These are phyloP conservation scores for Lumnitzera littorea DNA, from an alignment of 345 rosid genomes.

Conservation along the genomic window DNA sequence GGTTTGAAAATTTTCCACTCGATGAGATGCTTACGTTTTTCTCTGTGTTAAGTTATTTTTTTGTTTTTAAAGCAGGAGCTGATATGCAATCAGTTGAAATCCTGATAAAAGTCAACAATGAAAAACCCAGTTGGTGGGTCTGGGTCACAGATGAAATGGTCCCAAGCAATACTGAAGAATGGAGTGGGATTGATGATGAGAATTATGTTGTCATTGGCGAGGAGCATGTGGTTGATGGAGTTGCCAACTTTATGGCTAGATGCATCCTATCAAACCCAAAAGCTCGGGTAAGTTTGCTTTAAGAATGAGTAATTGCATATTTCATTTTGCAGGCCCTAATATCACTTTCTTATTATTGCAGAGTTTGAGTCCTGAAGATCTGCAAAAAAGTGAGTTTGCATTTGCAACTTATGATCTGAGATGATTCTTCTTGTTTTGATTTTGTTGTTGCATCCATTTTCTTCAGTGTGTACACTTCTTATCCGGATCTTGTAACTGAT, in stretches of 20 bases:
- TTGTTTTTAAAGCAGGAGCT: constrained; percentile 29
- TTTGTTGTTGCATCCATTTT: no score
- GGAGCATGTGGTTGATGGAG: constrained; percentile 83
- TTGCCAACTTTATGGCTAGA: constrained; percentile 91
- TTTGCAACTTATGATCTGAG: background rate
- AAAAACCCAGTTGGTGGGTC: constrained; percentile 97
- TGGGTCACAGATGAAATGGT: constrained; percentile 91
- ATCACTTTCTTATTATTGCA: constrained; percentile 34
- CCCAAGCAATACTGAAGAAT: constrained; percentile 64
- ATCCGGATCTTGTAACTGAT: no score
- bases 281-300: constrained; percentile 38
- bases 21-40: background rate
- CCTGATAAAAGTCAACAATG: constrained; percentile 51
- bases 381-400: constrained; percentile 63
- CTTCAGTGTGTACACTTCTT: no score
- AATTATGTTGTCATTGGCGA: constrained; percentile 64
- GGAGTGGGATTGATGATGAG: constrained; percentile 73
- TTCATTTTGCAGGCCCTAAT: constrained; percentile 8
- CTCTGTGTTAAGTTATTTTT: background rate
- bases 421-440: no score
- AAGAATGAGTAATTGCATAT: background rate
- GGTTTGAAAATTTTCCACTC: constrained; percentile 26
- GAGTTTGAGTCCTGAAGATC: constrained; percentile 69
- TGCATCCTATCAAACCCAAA: constrained; percentile 79
- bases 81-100: constrained; percentile 63